Evolutionary conservation across 495 filamentous ascomycete species (phyloP).

Genomic region (Penicillium cinerascens): DNA sequence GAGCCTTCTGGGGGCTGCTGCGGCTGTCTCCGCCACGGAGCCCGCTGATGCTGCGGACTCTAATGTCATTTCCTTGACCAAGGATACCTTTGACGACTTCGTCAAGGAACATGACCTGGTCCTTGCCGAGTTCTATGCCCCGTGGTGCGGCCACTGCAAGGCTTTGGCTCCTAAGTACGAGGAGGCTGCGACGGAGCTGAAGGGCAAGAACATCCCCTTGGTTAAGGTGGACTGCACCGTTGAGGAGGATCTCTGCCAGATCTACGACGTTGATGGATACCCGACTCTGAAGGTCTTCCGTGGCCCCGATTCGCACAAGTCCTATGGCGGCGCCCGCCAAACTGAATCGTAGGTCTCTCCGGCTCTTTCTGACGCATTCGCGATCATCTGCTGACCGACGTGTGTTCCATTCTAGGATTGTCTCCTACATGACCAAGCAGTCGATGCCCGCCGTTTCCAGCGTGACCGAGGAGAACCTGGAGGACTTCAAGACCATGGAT

Average conservation of each 20-base stretch:
- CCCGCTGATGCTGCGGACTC: slow-evolving; percentile 43
- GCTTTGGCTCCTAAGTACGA: slow-evolving; percentile 87
- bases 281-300: slow-evolving; percentile 99
- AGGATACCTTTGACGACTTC: slow-evolving; percentile 82
- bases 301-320: slow-evolving; percentile 73
- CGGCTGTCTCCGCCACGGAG: slow-evolving; percentile 60
- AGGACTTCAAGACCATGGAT: slow-evolving; percentile 96
- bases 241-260: slow-evolving; percentile 85
- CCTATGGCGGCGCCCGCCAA: slow-evolving; percentile 89
- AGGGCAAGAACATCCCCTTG: slow-evolving; percentile 89
- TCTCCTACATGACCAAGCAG: slow-evolving; percentile 99
- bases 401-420: slow-evolving; percentile 56
- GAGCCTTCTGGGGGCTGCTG: slow-evolving; percentile 55
- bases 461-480: slow-evolving; percentile 72
- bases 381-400: slow-evolving; percentile 20
- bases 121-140: slow-evolving; percentile 96
- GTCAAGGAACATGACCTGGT: slow-evolving; percentile 83
- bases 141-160: slow-evolving; percentile 99
- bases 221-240: slow-evolving; percentile 97
- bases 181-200: slow-evolving; percentile 87
- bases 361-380: not conserved
- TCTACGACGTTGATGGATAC: slow-evolving; percentile 91
- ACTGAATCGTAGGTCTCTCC: slow-evolving; percentile 68
- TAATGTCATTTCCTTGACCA: slow-evolving; percentile 76
- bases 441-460: slow-evolving; percentile 86